Percentiles rank a stretch among this genome's conserved stretches.
These are phyloP conservation scores for Stachybotrys elegans DNA, from an alignment of 2,329 filamentous ascomycete species.

Conservation along the genomic window DNA sequence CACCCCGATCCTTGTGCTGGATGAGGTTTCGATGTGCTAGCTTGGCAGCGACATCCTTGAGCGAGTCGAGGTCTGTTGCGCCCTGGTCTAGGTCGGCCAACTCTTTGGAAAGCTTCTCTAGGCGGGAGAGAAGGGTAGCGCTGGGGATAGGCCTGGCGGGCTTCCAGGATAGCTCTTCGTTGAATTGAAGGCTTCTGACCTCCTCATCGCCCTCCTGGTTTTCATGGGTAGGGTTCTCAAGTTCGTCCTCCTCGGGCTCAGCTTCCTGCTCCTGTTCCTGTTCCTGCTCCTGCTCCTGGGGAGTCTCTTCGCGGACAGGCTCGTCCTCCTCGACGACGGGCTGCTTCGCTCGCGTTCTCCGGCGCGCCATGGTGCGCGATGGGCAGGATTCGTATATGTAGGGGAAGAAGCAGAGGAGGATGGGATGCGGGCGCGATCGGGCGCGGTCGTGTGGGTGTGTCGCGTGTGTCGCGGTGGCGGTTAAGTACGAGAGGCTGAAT, in stretches of 20 bases:
- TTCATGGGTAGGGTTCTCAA: conserved; percentile 10
- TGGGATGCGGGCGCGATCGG: too few species aligned
- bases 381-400: too few species aligned
- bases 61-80: conserved; percentile 74
- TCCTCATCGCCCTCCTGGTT: conserved; percentile 19
- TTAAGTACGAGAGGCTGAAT: too few species aligned
- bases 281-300: conserved; percentile 13
- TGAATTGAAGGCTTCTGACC: conserved; percentile 60
- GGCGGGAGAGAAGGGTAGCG: conserved; percentile 72
- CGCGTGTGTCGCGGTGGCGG: too few species aligned
- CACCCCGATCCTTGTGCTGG: conserved; percentile 87
- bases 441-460: too few species aligned
- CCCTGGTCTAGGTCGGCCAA: conserved; percentile 84
- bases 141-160: conserved; percentile 86
- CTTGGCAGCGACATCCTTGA: conserved; percentile 78
- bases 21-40: conserved; percentile 77
- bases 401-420: too few species aligned
- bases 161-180: conserved; percentile 84
- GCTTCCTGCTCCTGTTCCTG: conserved; percentile 6
- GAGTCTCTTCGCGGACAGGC: conserved; percentile 7
- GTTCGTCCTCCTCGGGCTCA: conserved; percentile 5
- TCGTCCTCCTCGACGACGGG: conserved; percentile 19
- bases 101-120: conserved; percentile 78
- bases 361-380: conserved; percentile 29
- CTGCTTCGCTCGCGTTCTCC: conserved; percentile 28